A percentile compares a stretch with the other conserved stretches of the same genome.
phyloP scores from a whole-genome alignment of 1,139 yeast genomes.

The Sugiyamaella neomexicana region DNA sequence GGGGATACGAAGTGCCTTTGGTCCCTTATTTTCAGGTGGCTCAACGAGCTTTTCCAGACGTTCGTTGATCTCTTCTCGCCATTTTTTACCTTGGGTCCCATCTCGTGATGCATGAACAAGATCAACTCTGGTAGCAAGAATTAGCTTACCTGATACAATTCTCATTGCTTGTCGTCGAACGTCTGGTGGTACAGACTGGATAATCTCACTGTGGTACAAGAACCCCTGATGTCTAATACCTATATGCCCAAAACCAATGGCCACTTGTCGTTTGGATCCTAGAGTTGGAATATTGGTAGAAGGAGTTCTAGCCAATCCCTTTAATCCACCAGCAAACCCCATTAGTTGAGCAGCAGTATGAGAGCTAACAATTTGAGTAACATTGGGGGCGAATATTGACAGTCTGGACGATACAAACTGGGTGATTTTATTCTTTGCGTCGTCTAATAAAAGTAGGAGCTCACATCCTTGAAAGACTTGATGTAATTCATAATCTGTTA shows the following conservation, averaged over 20 bases:
- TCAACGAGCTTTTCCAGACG: slow-evolving; percentile 71
- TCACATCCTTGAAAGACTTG: slow-evolving; percentile 50
- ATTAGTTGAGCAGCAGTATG: slow-evolving; percentile 73
- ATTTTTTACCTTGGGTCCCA: slow-evolving; percentile 59
- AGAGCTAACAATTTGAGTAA: slow-evolving; percentile 70
- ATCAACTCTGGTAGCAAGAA: slow-evolving; percentile 85
- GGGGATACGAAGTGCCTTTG: slow-evolving; percentile 84
- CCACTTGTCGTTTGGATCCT: slow-evolving; percentile 62
- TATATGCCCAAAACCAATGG: slow-evolving; percentile 46
- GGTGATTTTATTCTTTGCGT: slow-evolving; percentile 49
- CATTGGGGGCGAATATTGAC: slow-evolving; percentile 72
- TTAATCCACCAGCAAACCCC: slow-evolving; percentile 68
- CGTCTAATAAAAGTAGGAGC: slow-evolving; percentile 49
- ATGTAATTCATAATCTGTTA: slow-evolving; percentile 45
- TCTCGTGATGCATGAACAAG: slow-evolving; percentile 46
- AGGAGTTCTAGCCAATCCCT: slow-evolving; percentile 69
- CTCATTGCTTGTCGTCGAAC: slow-evolving; percentile 70
- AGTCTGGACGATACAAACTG: slow-evolving; percentile 59
- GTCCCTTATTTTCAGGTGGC: slow-evolving; percentile 70
- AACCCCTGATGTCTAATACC: slow-evolving; percentile 65
- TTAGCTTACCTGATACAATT: slow-evolving; percentile 74
- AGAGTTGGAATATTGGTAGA: slow-evolving; percentile 80
- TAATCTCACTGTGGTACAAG: slow-evolving; percentile 40
- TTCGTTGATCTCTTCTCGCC: slow-evolving; percentile 57
- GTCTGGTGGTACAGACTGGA: slow-evolving; percentile 53